Evolutionary conservation across 208 protist species (phyloP), one percentile per base, ranked within the genome.

Genomic region (Tritrichomonas foetus): DNA sequence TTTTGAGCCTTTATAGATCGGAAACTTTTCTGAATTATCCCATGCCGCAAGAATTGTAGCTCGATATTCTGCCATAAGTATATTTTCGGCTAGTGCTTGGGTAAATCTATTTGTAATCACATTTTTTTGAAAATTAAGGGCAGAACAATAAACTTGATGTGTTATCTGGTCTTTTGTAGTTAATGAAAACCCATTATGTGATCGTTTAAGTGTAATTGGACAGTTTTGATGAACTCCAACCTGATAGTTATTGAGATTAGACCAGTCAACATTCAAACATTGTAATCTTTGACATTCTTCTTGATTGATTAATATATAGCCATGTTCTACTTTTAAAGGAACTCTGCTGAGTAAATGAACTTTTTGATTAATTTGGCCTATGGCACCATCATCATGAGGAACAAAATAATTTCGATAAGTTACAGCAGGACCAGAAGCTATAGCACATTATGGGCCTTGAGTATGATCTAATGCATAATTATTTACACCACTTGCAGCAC

Each of bases 181-280:
- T 49, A 50, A 30, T 13, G 11, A 9, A 13, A 82, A 53, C 5
- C 41, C 16, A 5, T 53, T 53, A 25, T 30, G 13, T 25, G 3
- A n/a, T 22, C 74, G 0, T 49, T 13, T 53, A 36, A 82, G 49
- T 53, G 74, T 82, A n/a, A 82, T 14, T 53, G 8, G 39, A n/a
- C 74, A 82, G 30, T 82, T 82, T 53, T n/a, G 74, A 53, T 82
- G 74, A 53, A 47, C 33, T 9, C 74, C 74, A n/a, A 82, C 53
- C 33, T 49, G 33, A 82, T 50, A 82, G 13, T 82, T 82, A 41
- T 41, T 13, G n/a, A 53, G 41, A 82, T 82, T 27, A 13, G 1
- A n/a, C 64, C 64, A 69, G n/a, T 69, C 41, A 53, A 82, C 49
- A 47, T 11, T 53, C 1, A 53, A 53, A 22, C 9, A 53, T n/a